These are phyloP conservation scores for Tilletiopsis washingtonensis DNA, from an alignment of 1,284 basidiomycete genomes.

Conservation along the genomic window DNA sequence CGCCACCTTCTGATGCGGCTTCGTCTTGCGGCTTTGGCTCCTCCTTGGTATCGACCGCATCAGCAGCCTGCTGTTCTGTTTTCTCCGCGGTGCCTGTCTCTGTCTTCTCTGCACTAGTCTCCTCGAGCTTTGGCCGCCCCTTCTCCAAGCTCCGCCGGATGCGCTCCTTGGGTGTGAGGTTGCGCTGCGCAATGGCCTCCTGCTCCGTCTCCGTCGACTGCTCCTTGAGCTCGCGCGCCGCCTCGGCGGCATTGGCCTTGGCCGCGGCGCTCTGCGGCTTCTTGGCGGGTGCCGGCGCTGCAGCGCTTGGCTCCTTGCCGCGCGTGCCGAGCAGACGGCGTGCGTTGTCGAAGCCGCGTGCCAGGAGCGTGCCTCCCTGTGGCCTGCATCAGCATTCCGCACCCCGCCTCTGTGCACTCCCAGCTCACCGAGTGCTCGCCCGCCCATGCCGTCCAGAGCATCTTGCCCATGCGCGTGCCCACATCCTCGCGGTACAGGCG, in stretches of 20 bases:
- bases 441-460: slow-evolving; percentile 31
- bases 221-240: no score
- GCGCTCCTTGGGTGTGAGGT: neutral
- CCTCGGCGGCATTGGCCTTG: neutral
- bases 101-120: neutral
- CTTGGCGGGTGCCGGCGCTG: neutral
- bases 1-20: neutral
- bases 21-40: neutral
- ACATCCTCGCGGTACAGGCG: slow-evolving; percentile 45
- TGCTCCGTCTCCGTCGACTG: neutral
- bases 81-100: neutral
- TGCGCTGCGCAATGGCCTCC: no score
- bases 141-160: no score
- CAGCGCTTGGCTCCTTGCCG: slow-evolving; percentile 2
- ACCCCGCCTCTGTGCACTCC: neutral
- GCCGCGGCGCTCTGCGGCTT: neutral
- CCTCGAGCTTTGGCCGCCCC: neutral
- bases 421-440: slow-evolving; percentile 22
- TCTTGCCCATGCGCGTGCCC: slow-evolving; percentile 24
- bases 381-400: neutral
- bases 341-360: slow-evolving; percentile 8
- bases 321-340: slow-evolving; percentile 6
- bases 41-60: neutral
- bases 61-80: neutral
- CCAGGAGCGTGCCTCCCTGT: slow-evolving; percentile 6